Evolutionary conservation across 1,284 basidiomycete genomes (phyloP).

Genomic region (Irpex sp.): DNA sequence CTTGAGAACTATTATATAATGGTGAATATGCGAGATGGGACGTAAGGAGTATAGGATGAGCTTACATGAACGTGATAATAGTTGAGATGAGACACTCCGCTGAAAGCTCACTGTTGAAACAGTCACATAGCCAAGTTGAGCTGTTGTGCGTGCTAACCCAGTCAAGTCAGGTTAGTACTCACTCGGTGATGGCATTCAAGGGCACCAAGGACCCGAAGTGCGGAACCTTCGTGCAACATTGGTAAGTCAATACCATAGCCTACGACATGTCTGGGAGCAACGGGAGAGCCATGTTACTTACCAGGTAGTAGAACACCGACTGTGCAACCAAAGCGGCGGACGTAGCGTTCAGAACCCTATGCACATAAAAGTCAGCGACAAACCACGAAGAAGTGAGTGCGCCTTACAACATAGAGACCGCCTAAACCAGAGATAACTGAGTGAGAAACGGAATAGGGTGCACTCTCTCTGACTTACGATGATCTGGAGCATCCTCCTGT

Average conservation of each 20-base stretch:
- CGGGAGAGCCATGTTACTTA: not conserved
- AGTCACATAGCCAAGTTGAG: not conserved
- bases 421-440: not conserved
- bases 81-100: slow-evolving; percentile 36
- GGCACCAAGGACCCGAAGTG: slow-evolving; percentile 14
- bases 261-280: too few relatives aligned
- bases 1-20: slow-evolving; percentile 31
- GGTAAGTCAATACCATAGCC: not conserved
- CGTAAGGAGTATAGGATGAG: not conserved
- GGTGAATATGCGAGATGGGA: not conserved
- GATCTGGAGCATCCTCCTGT: not conserved
- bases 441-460: not conserved
- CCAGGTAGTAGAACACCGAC: slow-evolving; percentile 12
- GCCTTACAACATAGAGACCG: slow-evolving; percentile 10
- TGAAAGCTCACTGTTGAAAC: slow-evolving; percentile 27
- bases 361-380: not conserved
- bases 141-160: not conserved
- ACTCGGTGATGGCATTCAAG: slow-evolving; percentile 10
- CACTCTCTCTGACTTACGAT: slow-evolving; percentile 2
- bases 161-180: not conserved
- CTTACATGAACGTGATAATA: slow-evolving; percentile 35
- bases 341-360: slow-evolving; percentile 8
- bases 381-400: too few relatives aligned
- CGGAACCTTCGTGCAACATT: slow-evolving; percentile 4
- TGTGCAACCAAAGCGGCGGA: slow-evolving; percentile 14